Base-by-base conservation (phyloP, 2,329 filamentous ascomycete genomes). In the Thyridium curvatum region DNA sequence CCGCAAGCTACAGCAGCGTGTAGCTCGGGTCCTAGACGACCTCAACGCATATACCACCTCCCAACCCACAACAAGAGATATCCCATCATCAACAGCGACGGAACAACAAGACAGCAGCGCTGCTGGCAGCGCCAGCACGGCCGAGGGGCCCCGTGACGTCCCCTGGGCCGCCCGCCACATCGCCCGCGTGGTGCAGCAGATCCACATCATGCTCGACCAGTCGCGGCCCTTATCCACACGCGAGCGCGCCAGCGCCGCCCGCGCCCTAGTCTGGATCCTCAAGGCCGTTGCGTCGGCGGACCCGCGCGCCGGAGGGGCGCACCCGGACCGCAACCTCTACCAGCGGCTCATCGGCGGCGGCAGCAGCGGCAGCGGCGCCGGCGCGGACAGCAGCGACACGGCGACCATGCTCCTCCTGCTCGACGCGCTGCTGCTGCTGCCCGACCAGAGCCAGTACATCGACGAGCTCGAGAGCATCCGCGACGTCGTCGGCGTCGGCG, bases 151-250 rank as follows among this genome's bases (percentile, higher is more conserved):
- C 2, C 51, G 55, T 14, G 50, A 71, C 41, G 68, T 71, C 2
- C 38, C 55, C 8, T 77, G 74, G 74, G 73, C 71, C 3, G 65
- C 69, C 1, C 53, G 49, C 5, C 72, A 75, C 40, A 61, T 77
- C 21, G 47, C 56, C 7, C 59, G 61, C 15, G 65, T 66, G 18
- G 56, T 68, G 12, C 46, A 50, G 26, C 64, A 68, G 41, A 67
- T 78, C 42, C 57, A 60, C 33, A 55, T 61, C 28, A 53, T 63
- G 13, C 59, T 74, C 14, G 16, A 18, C 6, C 32, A 15, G 32
- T 12, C n/a, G n/a, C 32, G 13, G 8, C 12, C 12, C 10, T 12
- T 32, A 32, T 16, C 30, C 7, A 64, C 66, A 1, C 59, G 46
- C 32, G 68, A 72, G 46, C 59, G 64, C 4, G 53, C 59, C 18